Evolutionary conservation across 805 yeast genomes (phyloP).

Genomic region (Cyberlindnera petersonii): DNA sequence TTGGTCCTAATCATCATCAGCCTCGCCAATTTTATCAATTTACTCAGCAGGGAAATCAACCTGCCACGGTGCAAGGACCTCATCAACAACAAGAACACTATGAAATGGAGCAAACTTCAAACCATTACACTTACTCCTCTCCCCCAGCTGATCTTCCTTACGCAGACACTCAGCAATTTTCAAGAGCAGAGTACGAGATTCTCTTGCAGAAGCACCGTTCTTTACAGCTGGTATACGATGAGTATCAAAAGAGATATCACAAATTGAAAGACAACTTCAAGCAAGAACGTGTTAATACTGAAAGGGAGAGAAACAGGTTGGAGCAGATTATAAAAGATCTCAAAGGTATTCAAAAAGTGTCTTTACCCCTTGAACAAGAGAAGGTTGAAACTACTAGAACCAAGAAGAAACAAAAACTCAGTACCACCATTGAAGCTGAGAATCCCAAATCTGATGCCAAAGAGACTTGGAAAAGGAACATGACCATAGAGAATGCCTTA

Average conservation of each 20-base stretch:
- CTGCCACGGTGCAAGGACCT: too few species aligned
- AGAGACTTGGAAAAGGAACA: neutral
- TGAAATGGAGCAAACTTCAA: too few species aligned
- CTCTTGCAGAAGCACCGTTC: slow-evolving; percentile 6
- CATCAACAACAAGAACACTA: too few species aligned
- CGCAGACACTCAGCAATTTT: neutral
- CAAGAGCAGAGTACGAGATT: neutral
- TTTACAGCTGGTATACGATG: slow-evolving; percentile 25
- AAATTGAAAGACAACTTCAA: slow-evolving; percentile 26
- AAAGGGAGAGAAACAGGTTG: neutral
- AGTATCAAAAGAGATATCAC: slow-evolving; percentile 12
- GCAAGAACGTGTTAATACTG: slow-evolving; percentile 4
- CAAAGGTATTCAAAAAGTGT: too few species aligned
- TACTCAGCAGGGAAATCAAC: too few species aligned
- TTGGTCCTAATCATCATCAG: too few species aligned
- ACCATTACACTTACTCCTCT: neutral
- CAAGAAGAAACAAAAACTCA: neutral
- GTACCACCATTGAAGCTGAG: neutral
- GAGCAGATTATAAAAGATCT: neutral
- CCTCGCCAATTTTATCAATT: too few species aligned
- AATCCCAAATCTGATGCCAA: neutral
- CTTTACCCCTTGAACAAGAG: too few species aligned
- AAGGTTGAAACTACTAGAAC: too few species aligned
- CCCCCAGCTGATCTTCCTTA: neutral
- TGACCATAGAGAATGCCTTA: neutral